A percentile compares a stretch with the other conserved stretches of the same genome.
Evolutionary conservation across 129 eudicot genomes (phyloP).

Genomic region (Deinandra increscens): DNA sequence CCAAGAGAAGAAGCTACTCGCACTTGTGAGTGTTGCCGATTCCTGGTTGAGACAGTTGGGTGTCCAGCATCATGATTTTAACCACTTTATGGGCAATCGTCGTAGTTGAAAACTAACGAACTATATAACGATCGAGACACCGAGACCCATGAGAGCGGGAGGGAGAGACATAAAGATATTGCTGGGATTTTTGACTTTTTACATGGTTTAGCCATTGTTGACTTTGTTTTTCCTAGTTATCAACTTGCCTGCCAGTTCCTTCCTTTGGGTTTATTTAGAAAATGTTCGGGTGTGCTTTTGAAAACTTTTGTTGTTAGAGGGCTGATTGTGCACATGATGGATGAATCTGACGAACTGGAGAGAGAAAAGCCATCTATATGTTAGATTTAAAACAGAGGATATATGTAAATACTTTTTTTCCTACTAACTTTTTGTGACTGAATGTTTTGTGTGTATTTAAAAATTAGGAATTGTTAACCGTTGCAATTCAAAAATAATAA

Average conservation of each 20-base stretch:
- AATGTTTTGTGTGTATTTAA: too few relatives aligned
- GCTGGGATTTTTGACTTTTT: constrained; percentile 2
- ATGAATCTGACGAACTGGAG: too few relatives aligned
- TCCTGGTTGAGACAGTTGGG: constrained; percentile 86
- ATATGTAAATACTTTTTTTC: too few relatives aligned
- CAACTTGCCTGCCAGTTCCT: not conserved
- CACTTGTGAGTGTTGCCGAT: constrained; percentile 79
- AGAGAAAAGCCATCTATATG: too few relatives aligned
- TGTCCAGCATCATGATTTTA: constrained; percentile 86
- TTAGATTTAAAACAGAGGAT: too few relatives aligned
- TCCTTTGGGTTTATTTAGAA: not conserved
- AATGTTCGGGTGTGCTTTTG: not conserved
- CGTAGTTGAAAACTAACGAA: constrained; percentile 39
- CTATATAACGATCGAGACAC: constrained; percentile 2
- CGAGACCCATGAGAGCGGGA: constrained; percentile 5
- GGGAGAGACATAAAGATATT: not conserved
- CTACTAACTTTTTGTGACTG: too few relatives aligned
- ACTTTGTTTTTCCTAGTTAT: constrained; percentile 4
- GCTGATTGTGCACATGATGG: too few relatives aligned
- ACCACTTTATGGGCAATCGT: constrained; percentile 65
- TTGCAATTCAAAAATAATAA: too few relatives aligned
- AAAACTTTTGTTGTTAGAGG: constrained; percentile 4
- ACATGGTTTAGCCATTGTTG: constrained; percentile 23
- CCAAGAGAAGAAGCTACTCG: constrained; percentile 53
- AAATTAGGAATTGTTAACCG: too few relatives aligned